phyloP scores from a whole-genome alignment of 2,329 filamentous ascomycete species.

The Alternaria tenuissima region DNA sequence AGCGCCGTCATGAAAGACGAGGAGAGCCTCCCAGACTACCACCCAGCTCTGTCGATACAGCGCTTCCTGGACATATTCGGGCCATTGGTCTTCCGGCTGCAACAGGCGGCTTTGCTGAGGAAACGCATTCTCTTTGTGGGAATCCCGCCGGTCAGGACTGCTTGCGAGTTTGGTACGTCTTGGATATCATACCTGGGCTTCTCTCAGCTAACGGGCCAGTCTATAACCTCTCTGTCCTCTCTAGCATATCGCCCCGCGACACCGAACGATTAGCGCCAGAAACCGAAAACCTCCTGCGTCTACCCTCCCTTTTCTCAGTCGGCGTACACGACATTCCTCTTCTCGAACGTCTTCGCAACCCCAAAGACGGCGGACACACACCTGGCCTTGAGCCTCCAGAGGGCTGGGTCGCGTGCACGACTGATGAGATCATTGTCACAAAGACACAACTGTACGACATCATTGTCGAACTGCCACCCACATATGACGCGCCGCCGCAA shows the following conservation, averaged over 20 bases:
- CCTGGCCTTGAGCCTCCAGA: conserved; percentile 56
- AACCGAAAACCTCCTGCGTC: conserved; percentile 67
- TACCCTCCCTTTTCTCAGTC: conserved; percentile 88
- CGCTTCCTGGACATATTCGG: conserved; percentile 83
- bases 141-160: conserved; percentile 82
- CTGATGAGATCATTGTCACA: conserved; percentile 87
- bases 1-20: conserved; percentile 66
- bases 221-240: conserved; percentile 91
- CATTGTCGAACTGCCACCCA: conserved; percentile 79
- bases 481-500: conserved; percentile 60
- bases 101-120: conserved; percentile 83
- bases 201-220: conserved; percentile 61
- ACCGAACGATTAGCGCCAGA: conserved; percentile 72
- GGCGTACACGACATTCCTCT: conserved; percentile 92
- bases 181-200: background rate
- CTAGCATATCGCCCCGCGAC: conserved; percentile 81
- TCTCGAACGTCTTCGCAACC: conserved; percentile 66
- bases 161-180: conserved; percentile 84
- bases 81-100: conserved; percentile 88
- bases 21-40: conserved; percentile 76
- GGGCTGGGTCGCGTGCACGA: conserved; percentile 95
- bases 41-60: conserved; percentile 85
- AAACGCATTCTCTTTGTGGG: conserved; percentile 89
- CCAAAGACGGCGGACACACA: conserved; percentile 46
- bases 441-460: conserved; percentile 91